These are phyloP conservation scores for Batkoa obscura DNA, from an alignment of 371 early-diverging fungal genomes.

Conservation along the genomic window DNA sequence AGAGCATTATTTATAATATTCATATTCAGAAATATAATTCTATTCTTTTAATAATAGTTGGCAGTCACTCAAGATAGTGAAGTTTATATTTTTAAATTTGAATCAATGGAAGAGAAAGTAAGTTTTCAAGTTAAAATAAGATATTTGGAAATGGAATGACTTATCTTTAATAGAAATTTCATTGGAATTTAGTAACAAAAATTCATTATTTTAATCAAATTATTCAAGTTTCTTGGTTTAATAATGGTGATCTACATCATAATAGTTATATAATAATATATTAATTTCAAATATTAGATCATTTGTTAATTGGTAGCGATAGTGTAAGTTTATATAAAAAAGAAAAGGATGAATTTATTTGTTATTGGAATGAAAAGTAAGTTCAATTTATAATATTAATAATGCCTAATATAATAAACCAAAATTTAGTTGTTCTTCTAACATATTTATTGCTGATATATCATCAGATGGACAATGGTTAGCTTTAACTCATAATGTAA, in stretches of 20 bases:
- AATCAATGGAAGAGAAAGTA: not conserved
- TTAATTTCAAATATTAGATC: not conserved
- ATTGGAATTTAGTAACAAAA: not conserved
- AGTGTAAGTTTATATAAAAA: not conserved
- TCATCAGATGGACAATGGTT: not conserved
- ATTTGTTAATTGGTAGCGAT: not conserved
- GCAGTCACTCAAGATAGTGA: not conserved
- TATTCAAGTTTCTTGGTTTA: not conserved
- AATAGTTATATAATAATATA: not conserved
- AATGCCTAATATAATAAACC: not conserved
- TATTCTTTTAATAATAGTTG: not conserved
- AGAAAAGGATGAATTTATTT: not conserved
- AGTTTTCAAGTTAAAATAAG: not conserved
- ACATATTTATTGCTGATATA: not conserved
- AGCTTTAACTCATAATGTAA: not conserved
- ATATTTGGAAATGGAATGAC: not conserved
- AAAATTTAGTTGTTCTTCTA: not conserved
- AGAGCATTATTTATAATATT: too few species aligned
- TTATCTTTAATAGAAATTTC: not conserved
- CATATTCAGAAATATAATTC: too few species aligned
- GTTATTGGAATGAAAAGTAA: not conserved
- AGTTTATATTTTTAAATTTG: not conserved
- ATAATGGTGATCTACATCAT: not conserved
- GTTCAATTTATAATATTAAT: not conserved
- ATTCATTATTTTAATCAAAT: not conserved